Conservation (phyloP, 495 filamentous ascomycete genomes). For the Tetracladium marchalianum region DNA sequence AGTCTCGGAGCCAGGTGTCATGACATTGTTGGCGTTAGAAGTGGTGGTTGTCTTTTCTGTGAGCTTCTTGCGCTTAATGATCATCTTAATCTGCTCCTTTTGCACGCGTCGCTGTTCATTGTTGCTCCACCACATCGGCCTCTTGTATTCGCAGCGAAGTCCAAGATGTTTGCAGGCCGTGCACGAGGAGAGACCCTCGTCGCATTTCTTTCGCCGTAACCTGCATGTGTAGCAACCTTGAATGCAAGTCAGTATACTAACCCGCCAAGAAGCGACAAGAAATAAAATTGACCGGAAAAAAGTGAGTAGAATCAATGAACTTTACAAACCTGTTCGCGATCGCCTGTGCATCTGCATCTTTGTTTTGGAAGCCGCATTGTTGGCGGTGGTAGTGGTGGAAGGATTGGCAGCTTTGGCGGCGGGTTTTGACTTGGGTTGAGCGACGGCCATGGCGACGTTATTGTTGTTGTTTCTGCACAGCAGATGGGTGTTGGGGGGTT, state of each 20-base stretch:
- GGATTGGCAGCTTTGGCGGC: slow-evolving; percentile 29
- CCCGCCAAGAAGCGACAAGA: slow-evolving; percentile 9
- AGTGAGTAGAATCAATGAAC: slow-evolving; percentile 3
- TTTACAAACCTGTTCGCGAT: slow-evolving; percentile 79
- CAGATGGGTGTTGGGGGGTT: slow-evolving; percentile 42
- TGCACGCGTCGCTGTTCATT: slow-evolving; percentile 72
- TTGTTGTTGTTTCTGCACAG: slow-evolving; percentile 32
- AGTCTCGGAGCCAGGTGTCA: slow-evolving; percentile 45
- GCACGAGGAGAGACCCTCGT: slow-evolving; percentile 81
- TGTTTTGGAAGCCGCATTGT: slow-evolving; percentile 46
- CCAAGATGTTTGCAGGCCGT: slow-evolving; percentile 81
- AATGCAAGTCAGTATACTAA: slow-evolving; percentile 22
- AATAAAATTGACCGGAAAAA: slow-evolving; percentile 11
- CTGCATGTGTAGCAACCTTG: slow-evolving; percentile 96
- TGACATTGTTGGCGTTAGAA: slow-evolving; percentile 40
- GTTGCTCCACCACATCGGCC: slow-evolving; percentile 95
- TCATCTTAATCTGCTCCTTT: slow-evolving; percentile 92
- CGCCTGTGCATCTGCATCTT: slow-evolving; percentile 80
- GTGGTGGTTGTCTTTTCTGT: slow-evolving; percentile 65
- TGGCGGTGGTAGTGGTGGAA: slow-evolving; percentile 15
- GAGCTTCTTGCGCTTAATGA: slow-evolving; percentile 93
- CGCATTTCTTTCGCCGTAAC: slow-evolving; percentile 93
- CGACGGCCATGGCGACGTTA: slow-evolving; percentile 46
- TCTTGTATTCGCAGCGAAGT: slow-evolving; percentile 87
- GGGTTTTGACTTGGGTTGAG: slow-evolving; percentile 45